Evolutionary conservation across 176 grass and related monocot species (phyloP), one percentile per base, ranked within the genome.

Genomic region (Oryza officinalis): DNA sequence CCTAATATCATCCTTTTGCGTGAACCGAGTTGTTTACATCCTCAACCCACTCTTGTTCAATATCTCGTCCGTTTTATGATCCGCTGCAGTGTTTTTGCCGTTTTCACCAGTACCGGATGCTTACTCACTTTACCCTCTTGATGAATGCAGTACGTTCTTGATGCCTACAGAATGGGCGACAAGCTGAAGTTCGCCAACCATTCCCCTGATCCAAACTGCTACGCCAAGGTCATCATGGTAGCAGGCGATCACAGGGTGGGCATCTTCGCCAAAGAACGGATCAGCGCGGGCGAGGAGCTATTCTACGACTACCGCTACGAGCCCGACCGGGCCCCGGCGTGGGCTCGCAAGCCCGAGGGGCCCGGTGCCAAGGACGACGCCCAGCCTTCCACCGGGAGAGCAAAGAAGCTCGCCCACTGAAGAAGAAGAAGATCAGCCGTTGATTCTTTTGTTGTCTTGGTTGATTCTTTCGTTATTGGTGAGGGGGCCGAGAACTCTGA

Each of bases 171-270:
- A 79, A 98, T 94, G 91, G 96, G 96, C 14, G 96, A 95, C 84
- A 98, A 98, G 67, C 87, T 98, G 37, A 98, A 98, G 74, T 98
- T 98, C 50, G 96, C 93, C 50, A 98, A 98, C 85, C 96, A 98
- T 86, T 92, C 96, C 22, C 96, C 96, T 4, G 93, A 98, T 49
- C 96, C 96, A 27, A 93, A 98, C 66, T 98, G 96, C 82, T 98
- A 98, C 30, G 93, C 96, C 5, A 98, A 95, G 85, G 91, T 95
- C 68, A 93, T 98, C 68, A 98, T 98, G 93, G 96, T 93, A 73
- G 93, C 91, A 10, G 96, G 96, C 25, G 93, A 98, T 81, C 93
- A 98, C 31, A 92, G 93, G 71, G 96, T 98, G n/a, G 96, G 96
- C 13, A 98, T 98, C 76, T 98, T 98, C 30, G 96, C 93, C 26